phyloP scores from a whole-genome alignment of 2,329 filamentous ascomycete genomes.

The Aphanocladium album region DNA sequence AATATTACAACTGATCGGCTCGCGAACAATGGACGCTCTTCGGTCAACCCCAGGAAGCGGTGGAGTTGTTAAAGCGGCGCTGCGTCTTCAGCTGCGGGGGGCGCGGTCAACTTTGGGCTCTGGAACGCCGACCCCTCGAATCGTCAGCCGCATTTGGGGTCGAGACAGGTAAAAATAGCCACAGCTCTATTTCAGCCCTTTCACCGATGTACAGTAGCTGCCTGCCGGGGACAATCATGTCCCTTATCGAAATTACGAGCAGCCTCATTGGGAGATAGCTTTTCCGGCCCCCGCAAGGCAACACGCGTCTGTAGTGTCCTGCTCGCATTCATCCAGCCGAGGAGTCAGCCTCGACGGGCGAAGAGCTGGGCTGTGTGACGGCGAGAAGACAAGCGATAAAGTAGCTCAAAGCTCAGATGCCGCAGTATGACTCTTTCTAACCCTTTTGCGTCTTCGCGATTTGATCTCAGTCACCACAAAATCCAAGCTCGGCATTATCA shows the following conservation, averaged over 20 bases:
- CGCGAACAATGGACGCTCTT: too few relatives aligned
- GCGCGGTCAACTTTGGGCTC: background rate
- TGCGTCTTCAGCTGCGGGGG: background rate
- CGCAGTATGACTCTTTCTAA: too few relatives aligned
- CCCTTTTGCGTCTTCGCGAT: too few relatives aligned
- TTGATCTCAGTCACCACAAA: too few relatives aligned
- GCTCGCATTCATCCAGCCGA: background rate
- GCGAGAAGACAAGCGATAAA: too few relatives aligned
- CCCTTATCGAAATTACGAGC: background rate
- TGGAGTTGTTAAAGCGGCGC: background rate
- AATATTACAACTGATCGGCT: too few relatives aligned
- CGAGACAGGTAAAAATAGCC: slow-evolving; percentile 7
- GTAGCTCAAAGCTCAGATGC: too few relatives aligned
- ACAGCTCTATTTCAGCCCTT: background rate
- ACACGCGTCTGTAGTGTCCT: background rate
- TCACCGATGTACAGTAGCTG: slow-evolving; percentile 17
- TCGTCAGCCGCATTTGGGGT: background rate
- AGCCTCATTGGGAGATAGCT: background rate
- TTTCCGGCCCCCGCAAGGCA: background rate
- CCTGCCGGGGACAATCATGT: background rate
- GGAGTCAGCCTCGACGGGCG: too few relatives aligned
- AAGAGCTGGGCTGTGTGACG: too few relatives aligned
- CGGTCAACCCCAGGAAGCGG: too few relatives aligned
- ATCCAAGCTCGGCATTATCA: too few relatives aligned
- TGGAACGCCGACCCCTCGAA: background rate